A percentile compares a stretch with the other conserved stretches of the same genome.
These are phyloP conservation scores for Ophiostoma sp. DNA, from an alignment of 2,329 filamentous ascomycete species.

Conservation along the genomic window DNA sequence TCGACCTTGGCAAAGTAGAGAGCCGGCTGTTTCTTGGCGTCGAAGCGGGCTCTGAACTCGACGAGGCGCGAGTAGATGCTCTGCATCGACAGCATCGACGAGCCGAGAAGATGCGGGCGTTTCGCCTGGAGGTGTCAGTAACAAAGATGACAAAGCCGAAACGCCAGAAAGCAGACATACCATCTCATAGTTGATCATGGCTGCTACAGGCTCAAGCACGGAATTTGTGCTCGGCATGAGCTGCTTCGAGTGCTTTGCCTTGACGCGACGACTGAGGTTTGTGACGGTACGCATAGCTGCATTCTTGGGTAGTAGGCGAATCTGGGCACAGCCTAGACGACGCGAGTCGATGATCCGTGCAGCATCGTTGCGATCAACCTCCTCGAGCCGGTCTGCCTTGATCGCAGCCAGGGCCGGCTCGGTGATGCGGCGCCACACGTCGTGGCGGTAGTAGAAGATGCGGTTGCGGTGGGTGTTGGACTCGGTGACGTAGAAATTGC, in stretches of 20 bases:
- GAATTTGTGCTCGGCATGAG: conserved; percentile 46
- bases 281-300: conserved; percentile 74
- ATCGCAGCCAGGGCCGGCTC: conserved; percentile 65
- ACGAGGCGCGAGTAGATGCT: conserved; percentile 74
- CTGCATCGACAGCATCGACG: conserved; percentile 72
- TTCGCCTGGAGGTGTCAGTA: conserved; percentile 24
- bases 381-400: conserved; percentile 71
- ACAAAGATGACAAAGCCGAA: background rate
- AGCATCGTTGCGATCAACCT: conserved; percentile 57
- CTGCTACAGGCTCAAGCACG: conserved; percentile 62
- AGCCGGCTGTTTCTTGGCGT: conserved; percentile 32
- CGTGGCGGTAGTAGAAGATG: conserved; percentile 91
- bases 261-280: conserved; percentile 67
- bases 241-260: conserved; percentile 37
- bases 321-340: conserved; percentile 67
- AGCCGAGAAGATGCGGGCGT: conserved; percentile 61
- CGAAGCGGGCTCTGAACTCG: conserved; percentile 55
- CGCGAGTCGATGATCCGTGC: conserved; percentile 55
- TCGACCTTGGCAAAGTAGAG: conserved; percentile 92
- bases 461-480: conserved; percentile 73
- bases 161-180: background rate
- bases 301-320: conserved; percentile 79
- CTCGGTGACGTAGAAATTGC: conserved; percentile 93
- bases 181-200: conserved; percentile 72
- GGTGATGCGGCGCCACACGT: conserved; percentile 75